Conservation (phyloP, 2,329 filamentous ascomycete genomes). For the Aureobasidium sp. region DNA sequence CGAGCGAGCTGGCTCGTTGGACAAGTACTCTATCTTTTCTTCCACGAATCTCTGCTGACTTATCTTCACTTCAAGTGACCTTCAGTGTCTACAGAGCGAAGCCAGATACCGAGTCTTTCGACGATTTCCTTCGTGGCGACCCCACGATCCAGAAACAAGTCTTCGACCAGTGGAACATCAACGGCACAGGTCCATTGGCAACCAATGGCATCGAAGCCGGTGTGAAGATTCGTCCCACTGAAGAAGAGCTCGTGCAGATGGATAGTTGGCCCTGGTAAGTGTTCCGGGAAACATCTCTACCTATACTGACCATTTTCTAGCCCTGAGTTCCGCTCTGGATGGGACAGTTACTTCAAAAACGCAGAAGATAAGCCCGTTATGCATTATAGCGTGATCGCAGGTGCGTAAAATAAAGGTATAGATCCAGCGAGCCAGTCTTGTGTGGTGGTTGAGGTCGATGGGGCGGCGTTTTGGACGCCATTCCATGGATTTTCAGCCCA, state of each 20-base stretch:
- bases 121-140: slow-evolving; percentile 69
- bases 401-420: slow-evolving; percentile 18
- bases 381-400: slow-evolving; percentile 54
- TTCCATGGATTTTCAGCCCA: not conserved
- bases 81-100: slow-evolving; percentile 65
- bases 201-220: slow-evolving; percentile 72
- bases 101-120: slow-evolving; percentile 67
- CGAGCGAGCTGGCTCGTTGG: too few relatives aligned
- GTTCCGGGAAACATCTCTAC: too few relatives aligned
- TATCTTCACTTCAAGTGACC: slow-evolving; percentile 34
- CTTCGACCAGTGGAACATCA: slow-evolving; percentile 68
- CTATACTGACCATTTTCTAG: not conserved
- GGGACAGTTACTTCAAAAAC: slow-evolving; percentile 75
- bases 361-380: slow-evolving; percentile 74
- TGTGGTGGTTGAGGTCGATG: not conserved
- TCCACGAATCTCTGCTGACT: too few relatives aligned
- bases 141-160: slow-evolving; percentile 64
- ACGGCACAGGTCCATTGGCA: slow-evolving; percentile 67
- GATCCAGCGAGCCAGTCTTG: not conserved
- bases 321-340: slow-evolving; percentile 63
- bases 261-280: slow-evolving; percentile 56
- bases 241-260: slow-evolving; percentile 59
- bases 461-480: not conserved
- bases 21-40: too few relatives aligned
- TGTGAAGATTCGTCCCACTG: slow-evolving; percentile 65